Base-by-base conservation (phyloP, 2,329 filamentous ascomycete genomes). In the Parafenestella ontariensis region DNA sequence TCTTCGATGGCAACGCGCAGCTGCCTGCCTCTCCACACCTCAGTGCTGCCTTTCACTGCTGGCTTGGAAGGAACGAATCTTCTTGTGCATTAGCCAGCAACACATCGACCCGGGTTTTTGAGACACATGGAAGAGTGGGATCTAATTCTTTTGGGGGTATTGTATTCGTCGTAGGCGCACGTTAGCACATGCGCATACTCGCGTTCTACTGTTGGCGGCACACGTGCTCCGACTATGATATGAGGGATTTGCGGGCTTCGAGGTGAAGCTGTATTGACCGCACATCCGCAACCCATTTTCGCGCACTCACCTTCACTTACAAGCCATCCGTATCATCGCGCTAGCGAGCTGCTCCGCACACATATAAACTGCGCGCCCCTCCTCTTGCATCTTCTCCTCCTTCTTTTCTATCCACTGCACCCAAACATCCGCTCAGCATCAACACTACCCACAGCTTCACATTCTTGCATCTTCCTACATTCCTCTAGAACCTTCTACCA, bases 231-330 rank as follows among this genome's bases (percentile, higher is more conserved):
- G 15, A n/a, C n/a, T 37, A 37, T n/a, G n/a, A n/a, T n/a, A n/a
- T n/a, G n/a, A n/a, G 5, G 9, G 4, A 24, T 24, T 23, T 23
- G 37, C 20, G 13, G 5, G 13, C 4, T 34, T 24, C 18, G n/a
- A 49, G 42, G 50, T 61, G 55, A 61, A 43, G 48, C 23, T 23
- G 28, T n/a, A 41, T 41, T 39, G 24, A 23, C 17, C 15, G 23
- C 40, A 15, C 28, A 31, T 39, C 28, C 23, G 17, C 40, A 9
- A 20, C 23, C 46, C 43, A 52, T 45, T n/a, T 18, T 44, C n/a
- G 23, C 50, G 21, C 48, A 46, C 46, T 64, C 61, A 58, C 61
- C 41, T 52, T 58, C 59, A 62, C 56, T 41, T 42, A 10, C 21
- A 15, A 31, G 41, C n/a, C 40, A 46, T 40, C 34, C 7, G 15